phyloP scores from a whole-genome alignment of 495 filamentous ascomycete species.

The Gamarada debralockiae region DNA sequence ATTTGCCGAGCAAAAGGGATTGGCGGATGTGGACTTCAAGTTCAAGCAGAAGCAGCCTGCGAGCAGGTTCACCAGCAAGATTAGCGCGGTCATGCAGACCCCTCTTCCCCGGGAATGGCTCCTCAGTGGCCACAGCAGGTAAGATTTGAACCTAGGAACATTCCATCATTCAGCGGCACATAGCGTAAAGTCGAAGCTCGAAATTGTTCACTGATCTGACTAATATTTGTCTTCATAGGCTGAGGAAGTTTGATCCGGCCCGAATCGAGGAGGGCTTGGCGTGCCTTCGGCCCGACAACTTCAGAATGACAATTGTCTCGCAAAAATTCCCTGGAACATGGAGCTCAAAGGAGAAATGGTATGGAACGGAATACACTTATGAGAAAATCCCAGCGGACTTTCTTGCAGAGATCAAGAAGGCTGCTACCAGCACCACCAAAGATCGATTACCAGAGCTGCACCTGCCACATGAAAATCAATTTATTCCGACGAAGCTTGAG shows the following conservation, averaged over 20 bases:
- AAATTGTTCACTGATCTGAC: slow-evolving; percentile 1
- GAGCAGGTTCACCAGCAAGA: slow-evolving; percentile 77
- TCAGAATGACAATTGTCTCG: slow-evolving; percentile 75
- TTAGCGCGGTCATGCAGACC: slow-evolving; percentile 85
- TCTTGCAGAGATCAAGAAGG: slow-evolving; percentile 61
- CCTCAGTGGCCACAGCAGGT: slow-evolving; percentile 63
- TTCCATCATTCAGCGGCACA: background rate
- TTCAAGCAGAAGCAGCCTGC: slow-evolving; percentile 92
- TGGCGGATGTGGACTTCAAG: slow-evolving; percentile 89
- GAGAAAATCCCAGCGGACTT: slow-evolving; percentile 80
- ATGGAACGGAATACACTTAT: slow-evolving; percentile 88
- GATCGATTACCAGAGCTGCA: slow-evolving; percentile 69
- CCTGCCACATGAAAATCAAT: slow-evolving; percentile 91
- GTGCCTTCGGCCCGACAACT: slow-evolving; percentile 83
- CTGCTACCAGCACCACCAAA: slow-evolving; percentile 49
- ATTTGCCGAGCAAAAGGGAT: slow-evolving; percentile 81
- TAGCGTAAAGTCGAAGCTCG: slow-evolving; percentile 24
- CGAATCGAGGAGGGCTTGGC: slow-evolving; percentile 70
- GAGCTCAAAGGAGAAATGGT: slow-evolving; percentile 93
- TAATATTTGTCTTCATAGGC: slow-evolving; percentile 10
- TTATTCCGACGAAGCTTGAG: slow-evolving; percentile 89
- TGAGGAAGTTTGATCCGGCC: slow-evolving; percentile 74
- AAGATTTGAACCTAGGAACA: background rate
- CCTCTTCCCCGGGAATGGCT: slow-evolving; percentile 81
- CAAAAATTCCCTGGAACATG: slow-evolving; percentile 80